These are phyloP conservation scores for Perilla frutescens DNA, from an alignment of 257 asterid genomes.

Conservation along the genomic window DNA sequence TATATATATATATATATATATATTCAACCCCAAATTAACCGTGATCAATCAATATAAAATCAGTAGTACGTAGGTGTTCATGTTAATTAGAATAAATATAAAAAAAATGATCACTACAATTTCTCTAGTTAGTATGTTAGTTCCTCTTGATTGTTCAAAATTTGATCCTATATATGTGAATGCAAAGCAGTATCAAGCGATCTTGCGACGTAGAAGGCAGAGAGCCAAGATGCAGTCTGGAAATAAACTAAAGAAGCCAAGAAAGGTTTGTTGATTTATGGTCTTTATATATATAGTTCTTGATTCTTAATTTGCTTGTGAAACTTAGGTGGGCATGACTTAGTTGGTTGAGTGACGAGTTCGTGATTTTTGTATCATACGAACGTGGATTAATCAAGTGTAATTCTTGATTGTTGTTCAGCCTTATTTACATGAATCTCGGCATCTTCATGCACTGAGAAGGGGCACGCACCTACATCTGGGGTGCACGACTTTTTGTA, in stretches of 20 bases:
- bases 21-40: not conserved
- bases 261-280: slow-evolving; percentile 21
- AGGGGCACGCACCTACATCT: too few relatives aligned
- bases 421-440: slow-evolving; percentile 34
- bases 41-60: not conserved
- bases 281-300: too few relatives aligned
- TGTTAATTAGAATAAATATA: not conserved
- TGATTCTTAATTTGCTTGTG: too few relatives aligned
- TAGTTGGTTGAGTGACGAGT: too few relatives aligned
- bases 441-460: slow-evolving; percentile 38
- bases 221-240: slow-evolving; percentile 10
- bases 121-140: not conserved
- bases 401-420: not conserved
- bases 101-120: not conserved
- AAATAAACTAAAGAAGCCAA: not conserved
- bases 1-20: too few relatives aligned
- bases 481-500: too few relatives aligned
- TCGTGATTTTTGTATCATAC: too few relatives aligned
- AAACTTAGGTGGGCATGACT: too few relatives aligned
- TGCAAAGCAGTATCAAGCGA: slow-evolving; percentile 30
- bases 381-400: too few relatives aligned
- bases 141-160: not conserved
- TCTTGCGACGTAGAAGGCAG: slow-evolving; percentile 28
- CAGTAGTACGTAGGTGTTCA: not conserved
- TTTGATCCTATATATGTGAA: slow-evolving; percentile 14